Evolutionary conservation across 306 rosid genomes (phyloP), one percentile per base, ranked within the genome.

Genomic region (Macrotyloma uniflorum): DNA sequence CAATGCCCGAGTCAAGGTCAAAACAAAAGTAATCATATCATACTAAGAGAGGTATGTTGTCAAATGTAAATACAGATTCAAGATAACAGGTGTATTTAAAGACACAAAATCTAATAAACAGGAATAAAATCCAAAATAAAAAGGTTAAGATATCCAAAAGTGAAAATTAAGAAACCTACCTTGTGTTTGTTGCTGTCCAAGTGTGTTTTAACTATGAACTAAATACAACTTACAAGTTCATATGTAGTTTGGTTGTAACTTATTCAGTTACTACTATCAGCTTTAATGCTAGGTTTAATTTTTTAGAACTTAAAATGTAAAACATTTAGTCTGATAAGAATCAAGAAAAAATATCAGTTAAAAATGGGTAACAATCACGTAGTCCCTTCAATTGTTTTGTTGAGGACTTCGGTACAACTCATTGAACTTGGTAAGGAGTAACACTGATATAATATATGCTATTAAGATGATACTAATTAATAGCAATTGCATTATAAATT

Each of bases 1-100:
- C 58, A 40, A 45, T 49, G 38, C 19, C 71, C 4, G 15, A 76
- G 59, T 42, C 63, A 74, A 65, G 75, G 66, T 66, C 19, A 46
- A 9, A 57, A 50, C 15, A 57, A 24, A 67, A 59, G 54, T 36
- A 54, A 58, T 47, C 73, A 59, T n/a, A n/a, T 19, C 53, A 40
- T 38, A 70, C 33, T 6, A 49, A 72, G 58, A 54, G 35, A 47
- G 51, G 18, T n/a, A 35, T 12, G 26, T 18, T 50, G 42, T 58
- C 18, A 45, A 1, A 26, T 54, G 15, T 13, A 28, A 58, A 57
- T 33, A 57, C 47, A 33, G 8, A 67, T 23, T 33, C 26, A 19
- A 71, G 46, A 51, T 28, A 8, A 24, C n/a, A 28, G 6, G 3
- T 10, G 43, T 61, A 4, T 5, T 70, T 57, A 43, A 45, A 19